phyloP scores from a whole-genome alignment of 768 basidiomycete genomes.

The Boletus subcaerulescens region DNA sequence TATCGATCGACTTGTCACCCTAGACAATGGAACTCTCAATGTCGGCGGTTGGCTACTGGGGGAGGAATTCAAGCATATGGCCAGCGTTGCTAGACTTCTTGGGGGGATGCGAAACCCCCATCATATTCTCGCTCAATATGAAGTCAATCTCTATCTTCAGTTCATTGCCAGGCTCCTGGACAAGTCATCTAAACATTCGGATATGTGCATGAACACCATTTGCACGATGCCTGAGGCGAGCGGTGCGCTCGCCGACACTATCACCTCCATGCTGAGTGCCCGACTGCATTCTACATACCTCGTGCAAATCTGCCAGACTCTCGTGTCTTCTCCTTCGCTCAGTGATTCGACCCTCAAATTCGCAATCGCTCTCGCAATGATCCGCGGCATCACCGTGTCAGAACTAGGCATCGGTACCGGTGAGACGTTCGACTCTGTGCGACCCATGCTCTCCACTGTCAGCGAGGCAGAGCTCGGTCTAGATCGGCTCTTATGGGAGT shows the following conservation, averaged over 20 bases:
- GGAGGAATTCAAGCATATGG: conserved; percentile 60
- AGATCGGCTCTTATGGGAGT: conserved; percentile 32
- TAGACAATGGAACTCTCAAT: conserved; percentile 42
- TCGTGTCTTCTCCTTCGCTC: conserved; percentile 26
- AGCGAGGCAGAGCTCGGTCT: conserved; percentile 22
- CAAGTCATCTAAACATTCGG: conserved; percentile 36
- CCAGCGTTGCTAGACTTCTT: conserved; percentile 37
- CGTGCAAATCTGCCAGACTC: conserved; percentile 37
- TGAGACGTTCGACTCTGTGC: conserved; percentile 26
- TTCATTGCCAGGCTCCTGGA: conserved; percentile 47
- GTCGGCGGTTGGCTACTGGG: conserved; percentile 59
- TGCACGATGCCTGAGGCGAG: conserved; percentile 43
- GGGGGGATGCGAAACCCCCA: conserved; percentile 33
- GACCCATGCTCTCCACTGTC: conserved; percentile 25
- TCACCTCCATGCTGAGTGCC: conserved; percentile 47
- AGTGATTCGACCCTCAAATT: conserved; percentile 31
- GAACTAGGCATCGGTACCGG: conserved; percentile 18
- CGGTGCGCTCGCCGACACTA: conserved; percentile 36
- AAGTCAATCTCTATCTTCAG: conserved; percentile 47
- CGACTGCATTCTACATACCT: conserved; percentile 47
- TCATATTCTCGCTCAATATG: conserved; percentile 42
- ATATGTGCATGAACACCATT: conserved; percentile 46
- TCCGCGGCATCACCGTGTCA: conserved; percentile 29
- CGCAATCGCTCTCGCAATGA: conserved; percentile 31
- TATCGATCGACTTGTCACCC: conserved; percentile 48